Evolutionary conservation across 2,329 filamentous ascomycete species (phyloP).

Genomic region (Neonectria sp.): DNA sequence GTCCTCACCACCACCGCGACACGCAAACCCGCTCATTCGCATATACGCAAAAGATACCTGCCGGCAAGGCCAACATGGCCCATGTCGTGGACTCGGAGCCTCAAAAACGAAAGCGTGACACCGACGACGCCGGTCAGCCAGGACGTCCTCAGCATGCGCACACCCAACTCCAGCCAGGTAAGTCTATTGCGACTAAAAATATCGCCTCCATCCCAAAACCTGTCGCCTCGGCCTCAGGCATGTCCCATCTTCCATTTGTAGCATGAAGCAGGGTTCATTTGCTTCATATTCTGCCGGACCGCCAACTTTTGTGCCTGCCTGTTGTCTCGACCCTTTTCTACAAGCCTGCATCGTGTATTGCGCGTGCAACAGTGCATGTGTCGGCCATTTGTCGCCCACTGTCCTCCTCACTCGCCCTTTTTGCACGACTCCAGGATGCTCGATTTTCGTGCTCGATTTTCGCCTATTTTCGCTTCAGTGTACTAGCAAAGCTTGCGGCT

Average conservation of each 20-base stretch:
- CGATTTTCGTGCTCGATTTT: constrained; percentile 43
- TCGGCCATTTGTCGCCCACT: constrained; percentile 19
- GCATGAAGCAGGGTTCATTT: constrained; percentile 26
- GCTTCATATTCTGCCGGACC: constrained; percentile 9
- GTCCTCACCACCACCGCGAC: constrained; percentile 17
- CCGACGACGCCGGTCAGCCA: constrained; percentile 60
- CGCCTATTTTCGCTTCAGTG: constrained; percentile 37
- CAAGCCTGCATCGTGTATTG: constrained; percentile 28
- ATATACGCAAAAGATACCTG: background rate
- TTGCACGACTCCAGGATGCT: constrained; percentile 39
- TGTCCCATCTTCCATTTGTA: constrained; percentile 37
- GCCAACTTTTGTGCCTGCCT: constrained; percentile 22
- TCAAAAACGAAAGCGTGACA: constrained; percentile 65
- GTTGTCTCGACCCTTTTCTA: constrained; percentile 24
- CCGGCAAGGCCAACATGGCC: constrained; percentile 54
- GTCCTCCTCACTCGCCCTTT: constrained; percentile 33
- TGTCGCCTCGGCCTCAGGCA: constrained; percentile 39
- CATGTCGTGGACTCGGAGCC: constrained; percentile 59
- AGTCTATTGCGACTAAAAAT: constrained; percentile 47
- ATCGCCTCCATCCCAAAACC: constrained; percentile 35
- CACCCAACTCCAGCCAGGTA: constrained; percentile 60
- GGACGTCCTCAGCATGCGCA: constrained; percentile 59
- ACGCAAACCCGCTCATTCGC: background rate
- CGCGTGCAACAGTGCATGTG: constrained; percentile 27
- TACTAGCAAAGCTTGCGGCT: constrained; percentile 35